Conservation (phyloP, 2,329 filamentous ascomycete genomes). For the Arthroderma uncinatum region DNA sequence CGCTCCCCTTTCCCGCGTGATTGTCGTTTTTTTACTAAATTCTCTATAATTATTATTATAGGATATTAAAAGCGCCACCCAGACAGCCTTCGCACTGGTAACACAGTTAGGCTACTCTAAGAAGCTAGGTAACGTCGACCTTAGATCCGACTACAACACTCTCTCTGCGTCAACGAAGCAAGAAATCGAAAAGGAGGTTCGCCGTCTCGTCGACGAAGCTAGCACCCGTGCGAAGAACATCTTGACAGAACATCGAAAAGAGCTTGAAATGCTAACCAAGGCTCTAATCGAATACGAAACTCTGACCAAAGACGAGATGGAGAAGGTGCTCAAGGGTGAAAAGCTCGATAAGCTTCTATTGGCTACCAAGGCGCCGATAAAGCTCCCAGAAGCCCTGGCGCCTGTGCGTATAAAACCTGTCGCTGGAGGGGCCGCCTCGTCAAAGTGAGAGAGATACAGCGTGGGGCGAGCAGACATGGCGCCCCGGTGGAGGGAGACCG, state of each 20-base stretch:
- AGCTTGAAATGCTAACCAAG: constrained; percentile 77
- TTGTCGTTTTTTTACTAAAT: constrained; percentile 15
- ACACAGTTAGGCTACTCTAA: constrained; percentile 83
- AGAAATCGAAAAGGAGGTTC: constrained; percentile 78
- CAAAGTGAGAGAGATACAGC: constrained; percentile 11
- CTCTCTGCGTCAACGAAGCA: constrained; percentile 79
- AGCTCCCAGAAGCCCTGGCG: constrained; percentile 48
- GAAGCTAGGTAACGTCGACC: constrained; percentile 78
- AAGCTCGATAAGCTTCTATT: constrained; percentile 57
- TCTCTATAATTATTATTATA: constrained; percentile 48
- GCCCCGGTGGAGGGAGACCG: not conserved
- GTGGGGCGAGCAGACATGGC: not conserved
- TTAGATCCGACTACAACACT: constrained; percentile 65
- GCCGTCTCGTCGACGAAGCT: constrained; percentile 70
- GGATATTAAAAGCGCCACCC: constrained; percentile 73
- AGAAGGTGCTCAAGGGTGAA: constrained; percentile 79
- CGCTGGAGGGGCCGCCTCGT: constrained; percentile 20
- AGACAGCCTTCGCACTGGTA: constrained; percentile 75
- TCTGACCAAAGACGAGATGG: constrained; percentile 75
- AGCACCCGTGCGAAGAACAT: constrained; percentile 62
- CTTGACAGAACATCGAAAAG: constrained; percentile 62
- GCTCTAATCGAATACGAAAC: constrained; percentile 93
- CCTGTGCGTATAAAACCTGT: constrained; percentile 13
- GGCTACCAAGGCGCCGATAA: constrained; percentile 46
- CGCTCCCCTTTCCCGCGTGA: not conserved